Evolutionary conservation across 441 rosid genomes (phyloP), one percentile per base, ranked within the genome.

Genomic region (Rhodomyrtus psidioides): DNA sequence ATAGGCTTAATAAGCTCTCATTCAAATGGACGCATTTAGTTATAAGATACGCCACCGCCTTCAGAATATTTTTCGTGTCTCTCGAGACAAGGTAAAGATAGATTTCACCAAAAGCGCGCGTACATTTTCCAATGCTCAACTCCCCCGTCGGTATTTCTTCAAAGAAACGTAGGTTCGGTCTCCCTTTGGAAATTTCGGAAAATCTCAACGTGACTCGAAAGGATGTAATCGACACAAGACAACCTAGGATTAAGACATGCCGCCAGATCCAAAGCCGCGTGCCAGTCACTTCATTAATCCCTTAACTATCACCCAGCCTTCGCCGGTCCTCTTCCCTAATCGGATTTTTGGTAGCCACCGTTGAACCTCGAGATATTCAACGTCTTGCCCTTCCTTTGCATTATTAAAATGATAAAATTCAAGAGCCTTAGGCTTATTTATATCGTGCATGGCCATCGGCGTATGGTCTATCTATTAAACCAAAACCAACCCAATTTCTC

Each of bases 21-120:
- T 65, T 21, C 4, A 0, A 65, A 34, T 8, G 15, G 8, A 34
- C 5, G 12, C 27, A 28, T 30, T 4, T 34, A 21, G 49, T 24
- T 3, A 21, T 7, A 0, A 70, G 49, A 34, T 39, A 34, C 0
- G 23, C 6, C 15, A 3, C 4, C 26, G 1, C 7, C 0, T 2
- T 60, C 0, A 0, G 30, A 28, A 34, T 16, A 27, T 2, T 0
- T 0, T 60, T 12, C 0, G 0, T 30, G 0, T 30, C 1, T 30
- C 13, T 13, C 0, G 60, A 57, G 1, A 34, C 12, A 6, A 30
- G 3, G 16, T 17, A 28, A 53, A 30, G 3, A 30, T 62, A 0
- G 9, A 2, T 14, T 70, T 70, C 10, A 39, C 8, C 1, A 62
- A 1, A 62, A 62, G 34, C n/a, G n/a, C n/a, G n/a, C n/a, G n/a